Evolutionary conservation across 129 eudicot species (phyloP).

Genomic region (Flaveria sonorensis): DNA sequence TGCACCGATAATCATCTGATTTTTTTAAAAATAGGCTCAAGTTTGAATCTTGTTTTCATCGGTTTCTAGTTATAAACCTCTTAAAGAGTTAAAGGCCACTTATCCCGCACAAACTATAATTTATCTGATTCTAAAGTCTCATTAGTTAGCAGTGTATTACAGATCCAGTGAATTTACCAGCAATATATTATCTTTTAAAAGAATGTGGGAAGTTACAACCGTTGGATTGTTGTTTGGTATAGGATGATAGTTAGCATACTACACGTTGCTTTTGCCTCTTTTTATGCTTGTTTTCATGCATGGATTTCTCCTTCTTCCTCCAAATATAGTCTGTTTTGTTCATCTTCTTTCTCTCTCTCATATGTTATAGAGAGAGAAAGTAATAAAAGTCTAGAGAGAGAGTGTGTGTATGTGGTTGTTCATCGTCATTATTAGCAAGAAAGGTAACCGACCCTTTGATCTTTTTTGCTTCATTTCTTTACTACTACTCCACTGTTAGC

Average conservation of each 20-base stretch:
- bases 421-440: constrained; percentile 64
- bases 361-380: constrained; percentile 35
- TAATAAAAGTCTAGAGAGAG: constrained; percentile 27
- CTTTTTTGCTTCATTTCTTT: constrained; percentile 34
- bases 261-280: constrained; percentile 46
- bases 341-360: neutral
- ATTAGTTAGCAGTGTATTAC: too few relatives aligned
- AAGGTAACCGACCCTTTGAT: constrained; percentile 37
- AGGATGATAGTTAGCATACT: constrained; percentile 25
- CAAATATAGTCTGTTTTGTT: constrained; percentile 36
- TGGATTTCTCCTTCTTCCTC: constrained; percentile 81
- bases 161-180: too few relatives aligned
- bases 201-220: constrained; percentile 40
- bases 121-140: too few relatives aligned
- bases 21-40: too few relatives aligned
- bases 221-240: constrained; percentile 54
- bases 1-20: too few relatives aligned
- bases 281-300: constrained; percentile 89
- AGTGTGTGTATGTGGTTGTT: constrained; percentile 32
- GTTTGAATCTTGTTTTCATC: too few relatives aligned
- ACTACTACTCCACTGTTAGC: constrained; percentile 30
- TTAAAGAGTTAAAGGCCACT: too few relatives aligned
- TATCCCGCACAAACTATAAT: too few relatives aligned
- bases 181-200: too few relatives aligned
- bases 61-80: too few relatives aligned